Evolutionary conservation across 2,329 filamentous ascomycete species (phyloP), one percentile per base, ranked within the genome.

Genomic region (Claviceps sp.): DNA sequence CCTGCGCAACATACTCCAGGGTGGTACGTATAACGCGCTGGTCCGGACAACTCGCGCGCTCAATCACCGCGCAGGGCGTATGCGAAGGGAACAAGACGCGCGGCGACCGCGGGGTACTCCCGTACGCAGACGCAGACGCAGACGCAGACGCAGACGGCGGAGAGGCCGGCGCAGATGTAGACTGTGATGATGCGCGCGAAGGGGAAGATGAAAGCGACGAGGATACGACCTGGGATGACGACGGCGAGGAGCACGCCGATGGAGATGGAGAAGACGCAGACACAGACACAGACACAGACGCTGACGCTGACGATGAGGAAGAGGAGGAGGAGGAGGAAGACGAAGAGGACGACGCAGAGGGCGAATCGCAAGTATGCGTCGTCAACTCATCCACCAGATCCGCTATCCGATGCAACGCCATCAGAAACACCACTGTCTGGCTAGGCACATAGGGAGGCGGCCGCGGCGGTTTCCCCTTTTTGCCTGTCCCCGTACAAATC

Each of bases 401-500:
- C 3, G 70, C 72, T 16, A 98, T 82, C 49, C 93, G 79, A 69
- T 98, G 93, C 56, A 98, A 71, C 4, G 89, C 89, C 93, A 98
- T 98, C 47, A 98, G 71, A 58, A 97, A 95, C 4, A 98, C 87
- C 1, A 93, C 87, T 0, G 93, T 97, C 53, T 90, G 78, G 8
- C 79, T 85, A 2, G 76, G 65, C 0, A 90, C 79, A 65, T 82
- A 95, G 56, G 83, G 82, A 0, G 93, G 93, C 37, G 89, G 89
- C n/a, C 79, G 72, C 0, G 89, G 89, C 0, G 88, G 74, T 51
- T 80, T 85, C 13, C 93, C 93, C 69, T 95, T 94, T 61, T 93
- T 81, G 1, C 93, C 93, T 0, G 93, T 98, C 0, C 93, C 93
- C 0, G 93, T 98, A 70, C 93, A 97, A n/a, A 98, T 79, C 26